Evolutionary conservation across 2,329 filamentous ascomycete genomes (phyloP), one percentile per base, ranked within the genome.

Genomic region (Fusarium incarnatum): DNA sequence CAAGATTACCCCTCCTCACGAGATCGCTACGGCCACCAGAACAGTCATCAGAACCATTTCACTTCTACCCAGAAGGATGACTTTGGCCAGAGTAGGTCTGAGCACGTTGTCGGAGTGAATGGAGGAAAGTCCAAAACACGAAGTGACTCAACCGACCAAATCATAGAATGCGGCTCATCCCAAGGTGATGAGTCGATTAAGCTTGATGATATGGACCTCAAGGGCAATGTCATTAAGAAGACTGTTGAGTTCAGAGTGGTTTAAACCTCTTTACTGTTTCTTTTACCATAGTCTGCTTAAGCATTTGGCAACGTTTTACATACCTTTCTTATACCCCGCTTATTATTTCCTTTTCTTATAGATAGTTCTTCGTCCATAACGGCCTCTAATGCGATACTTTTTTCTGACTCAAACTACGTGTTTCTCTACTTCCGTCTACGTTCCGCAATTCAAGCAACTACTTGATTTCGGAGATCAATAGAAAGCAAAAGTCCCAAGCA

Each of bases 161-260:
- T 73, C 11, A 57, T 72, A 6, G 56, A 73, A n/a, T 63, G 48
- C 4, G 25, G 23, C 2, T 57, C 65, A 6, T 68, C 70, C 2
- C 58, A 65, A 11, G 54, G 60, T 6, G 60, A 56, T 15, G 56
- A 23, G 4, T 70, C 67, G 1, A 72, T 72, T 1, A 61, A 72
- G 9, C 30, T 72, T 1, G 69, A 72, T n/a, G 68, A 70, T 4
- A 48, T 72, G 50, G 69, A 72, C 18, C n/a, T 57, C 0, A 72
- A 72, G 47, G 69, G 66, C 0, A 72, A 71, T n/a, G 67, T 57
- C 2, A 72, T 72, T 8, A 68, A 66, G 23, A 72, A 72, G 68
- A 72, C 69, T 0, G 69, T 72, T 0, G 69, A 72, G 48, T 71
- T 72, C 20, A 71, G 61, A n/a, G 61, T 64, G 10, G 61, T 64